Conservation (phyloP, 768 basidiomycete genomes). For the Boletus reticuloceps region DNA sequence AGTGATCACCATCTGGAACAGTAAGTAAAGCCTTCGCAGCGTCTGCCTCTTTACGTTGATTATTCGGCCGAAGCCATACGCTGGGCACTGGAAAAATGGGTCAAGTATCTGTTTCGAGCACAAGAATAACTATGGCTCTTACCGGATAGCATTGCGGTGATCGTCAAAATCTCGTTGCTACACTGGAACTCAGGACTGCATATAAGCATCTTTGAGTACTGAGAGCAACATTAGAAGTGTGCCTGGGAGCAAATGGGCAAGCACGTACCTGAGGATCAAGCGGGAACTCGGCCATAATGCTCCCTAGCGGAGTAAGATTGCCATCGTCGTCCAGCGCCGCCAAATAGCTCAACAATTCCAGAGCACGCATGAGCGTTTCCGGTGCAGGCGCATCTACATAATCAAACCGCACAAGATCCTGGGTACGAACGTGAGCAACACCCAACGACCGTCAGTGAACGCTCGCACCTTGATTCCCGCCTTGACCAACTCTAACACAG, state of each 20-base stretch:
- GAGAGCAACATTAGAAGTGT: background rate
- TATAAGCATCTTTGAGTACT: slow-evolving; percentile 91
- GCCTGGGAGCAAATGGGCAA: background rate
- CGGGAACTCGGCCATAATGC: slow-evolving; percentile 97
- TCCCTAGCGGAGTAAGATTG: slow-evolving; percentile 80
- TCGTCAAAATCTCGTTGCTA: slow-evolving; percentile 92
- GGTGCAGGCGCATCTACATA: slow-evolving; percentile 94
- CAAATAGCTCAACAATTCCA: slow-evolving; percentile 91
- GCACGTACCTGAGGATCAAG: slow-evolving; percentile 86
- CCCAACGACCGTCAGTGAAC: background rate
- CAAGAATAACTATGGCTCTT: slow-evolving; percentile 14
- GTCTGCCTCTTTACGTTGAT: slow-evolving; percentile 87
- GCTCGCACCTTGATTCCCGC: slow-evolving; percentile 75
- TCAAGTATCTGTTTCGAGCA: too few relatives aligned
- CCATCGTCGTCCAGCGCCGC: slow-evolving; percentile 94
- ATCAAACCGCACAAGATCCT: slow-evolving; percentile 84
- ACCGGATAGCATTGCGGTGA: slow-evolving; percentile 97
- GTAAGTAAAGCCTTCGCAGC: slow-evolving; percentile 84
- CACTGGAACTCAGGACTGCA: slow-evolving; percentile 94
- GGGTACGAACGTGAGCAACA: background rate
- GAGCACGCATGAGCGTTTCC: slow-evolving; percentile 94
- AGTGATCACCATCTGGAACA: slow-evolving; percentile 95
- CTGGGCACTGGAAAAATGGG: slow-evolving; percentile 59
- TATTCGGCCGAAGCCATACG: slow-evolving; percentile 90
- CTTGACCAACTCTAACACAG: slow-evolving; percentile 91